These are phyloP conservation scores for Saturnispora kantuleensis DNA, from an alignment of 805 yeast genomes.

Conservation along the genomic window DNA sequence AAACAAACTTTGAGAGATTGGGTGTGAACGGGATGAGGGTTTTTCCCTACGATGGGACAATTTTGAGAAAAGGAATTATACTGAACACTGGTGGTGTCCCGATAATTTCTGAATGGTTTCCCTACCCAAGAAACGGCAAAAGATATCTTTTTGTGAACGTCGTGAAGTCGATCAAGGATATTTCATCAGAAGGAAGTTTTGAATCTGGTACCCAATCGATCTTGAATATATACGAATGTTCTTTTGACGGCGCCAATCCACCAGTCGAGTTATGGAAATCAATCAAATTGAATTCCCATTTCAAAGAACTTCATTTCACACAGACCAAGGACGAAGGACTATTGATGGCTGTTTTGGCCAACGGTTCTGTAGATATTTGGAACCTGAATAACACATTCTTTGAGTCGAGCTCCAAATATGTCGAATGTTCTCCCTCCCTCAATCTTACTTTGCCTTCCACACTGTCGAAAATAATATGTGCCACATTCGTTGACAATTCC, in stretches of 20 bases:
- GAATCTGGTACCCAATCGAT: constrained; percentile 13
- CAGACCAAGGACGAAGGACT: constrained; percentile 10
- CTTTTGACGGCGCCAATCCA: constrained; percentile 5
- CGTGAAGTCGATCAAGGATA: constrained; percentile 8
- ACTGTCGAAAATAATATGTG: constrained; percentile 12
- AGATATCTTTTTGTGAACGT: constrained; percentile 23
- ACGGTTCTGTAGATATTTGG: constrained; percentile 20
- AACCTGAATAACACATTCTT: constrained; percentile 15
- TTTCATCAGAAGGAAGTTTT: constrained; percentile 10
- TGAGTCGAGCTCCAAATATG: constrained; percentile 1
- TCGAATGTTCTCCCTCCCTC: constrained; percentile 7
- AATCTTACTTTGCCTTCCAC: constrained; percentile 14
- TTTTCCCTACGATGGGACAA: constrained; percentile 15
- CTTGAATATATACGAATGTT: constrained; percentile 18
- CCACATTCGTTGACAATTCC: constrained; percentile 23
- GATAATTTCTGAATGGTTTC: constrained; percentile 19
- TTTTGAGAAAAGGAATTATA: constrained; percentile 18
- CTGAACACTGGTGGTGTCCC: constrained; percentile 27
- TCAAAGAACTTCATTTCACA: constrained; percentile 22
- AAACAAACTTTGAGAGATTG: not conserved
- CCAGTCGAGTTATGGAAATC: constrained; percentile 12
- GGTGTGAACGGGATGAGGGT: constrained; percentile 5
- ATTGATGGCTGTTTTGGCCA: constrained; percentile 21
- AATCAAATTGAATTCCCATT: constrained; percentile 17
- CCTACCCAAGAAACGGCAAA: constrained; percentile 12